Conservation (phyloP, 768 basidiomycete species). For the Crassisporium funariophilum region DNA sequence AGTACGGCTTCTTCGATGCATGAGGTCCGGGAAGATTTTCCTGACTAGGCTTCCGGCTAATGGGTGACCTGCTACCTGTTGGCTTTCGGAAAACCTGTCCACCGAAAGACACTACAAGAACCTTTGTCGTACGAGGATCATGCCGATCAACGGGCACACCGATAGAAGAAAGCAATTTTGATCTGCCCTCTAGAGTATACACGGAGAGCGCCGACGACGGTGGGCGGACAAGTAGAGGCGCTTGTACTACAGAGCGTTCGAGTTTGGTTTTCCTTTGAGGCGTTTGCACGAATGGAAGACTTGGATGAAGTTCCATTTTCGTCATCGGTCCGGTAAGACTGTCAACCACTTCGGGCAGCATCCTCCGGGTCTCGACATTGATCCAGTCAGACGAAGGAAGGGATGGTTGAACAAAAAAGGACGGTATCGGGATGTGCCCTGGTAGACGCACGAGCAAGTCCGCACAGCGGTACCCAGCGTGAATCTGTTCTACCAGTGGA, state of each 20-base stretch:
- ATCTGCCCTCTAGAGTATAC: slow-evolving; percentile 57
- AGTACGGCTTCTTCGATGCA: too few relatives aligned
- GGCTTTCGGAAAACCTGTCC: slow-evolving; percentile 72
- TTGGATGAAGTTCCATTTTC: slow-evolving; percentile 38
- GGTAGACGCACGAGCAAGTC: slow-evolving; percentile 72
- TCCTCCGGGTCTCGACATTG: slow-evolving; percentile 44
- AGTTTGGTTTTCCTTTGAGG: slow-evolving; percentile 17
- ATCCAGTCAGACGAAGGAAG: slow-evolving; percentile 72
- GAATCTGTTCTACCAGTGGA: slow-evolving; percentile 67
- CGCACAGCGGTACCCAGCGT: slow-evolving; percentile 67
- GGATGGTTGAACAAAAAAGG: slow-evolving; percentile 53
- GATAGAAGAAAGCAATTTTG: slow-evolving; percentile 52
- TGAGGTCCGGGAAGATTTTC: too few relatives aligned
- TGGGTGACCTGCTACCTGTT: slow-evolving; percentile 39
- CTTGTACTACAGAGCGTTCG: slow-evolving; percentile 44
- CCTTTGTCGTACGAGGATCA: slow-evolving; percentile 49
- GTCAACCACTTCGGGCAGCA: slow-evolving; percentile 46
- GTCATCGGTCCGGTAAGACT: slow-evolving; percentile 38
- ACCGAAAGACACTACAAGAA: slow-evolving; percentile 80
- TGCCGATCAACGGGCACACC: slow-evolving; percentile 59
- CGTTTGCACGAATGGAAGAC: slow-evolving; percentile 39
- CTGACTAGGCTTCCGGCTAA: too few relatives aligned
- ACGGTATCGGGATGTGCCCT: slow-evolving; percentile 76
- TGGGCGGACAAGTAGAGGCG: slow-evolving; percentile 73
- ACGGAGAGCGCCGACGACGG: slow-evolving; percentile 41